Percentiles rank a stretch among this genome's conserved stretches.
Conservation (phyloP, 768 basidiomycete species). For the Tubosaeta sp. region DNA sequence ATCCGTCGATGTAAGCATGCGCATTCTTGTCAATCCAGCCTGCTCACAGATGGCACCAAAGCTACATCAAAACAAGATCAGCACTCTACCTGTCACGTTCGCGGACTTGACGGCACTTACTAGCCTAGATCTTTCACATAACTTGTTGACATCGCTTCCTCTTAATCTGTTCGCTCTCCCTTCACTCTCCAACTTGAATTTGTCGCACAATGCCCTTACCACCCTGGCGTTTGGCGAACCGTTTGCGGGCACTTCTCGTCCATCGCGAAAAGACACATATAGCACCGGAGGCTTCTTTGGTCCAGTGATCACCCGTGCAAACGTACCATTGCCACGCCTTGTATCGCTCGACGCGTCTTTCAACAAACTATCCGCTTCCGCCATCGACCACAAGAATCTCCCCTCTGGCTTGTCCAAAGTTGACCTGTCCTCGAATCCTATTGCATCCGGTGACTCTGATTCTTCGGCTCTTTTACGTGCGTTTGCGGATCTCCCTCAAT, state of each 20-base stretch:
- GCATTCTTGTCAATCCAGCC: not conserved
- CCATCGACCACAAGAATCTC: conserved; percentile 49
- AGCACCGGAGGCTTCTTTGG: conserved; percentile 58
- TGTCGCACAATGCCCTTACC: conserved; percentile 66
- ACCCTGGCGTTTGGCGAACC: conserved; percentile 60
- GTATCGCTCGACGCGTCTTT: conserved; percentile 58
- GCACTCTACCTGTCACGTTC: conserved; percentile 58
- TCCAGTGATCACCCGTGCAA: conserved; percentile 57
- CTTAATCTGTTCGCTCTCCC: conserved; percentile 64
- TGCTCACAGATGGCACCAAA: conserved; percentile 25
- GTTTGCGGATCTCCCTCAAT: conserved; percentile 43
- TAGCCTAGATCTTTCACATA: conserved; percentile 70
- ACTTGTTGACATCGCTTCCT: conserved; percentile 60
- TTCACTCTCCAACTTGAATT: conserved; percentile 57
- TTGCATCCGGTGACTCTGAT: conserved; percentile 37
- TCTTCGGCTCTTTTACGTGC: conserved; percentile 37
- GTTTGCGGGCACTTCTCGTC: conserved; percentile 35
- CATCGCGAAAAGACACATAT: conserved; percentile 24
- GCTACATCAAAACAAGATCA: conserved; percentile 74
- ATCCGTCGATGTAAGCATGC: conserved; percentile 60
- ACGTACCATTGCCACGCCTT: conserved; percentile 62
- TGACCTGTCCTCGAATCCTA: conserved; percentile 65
- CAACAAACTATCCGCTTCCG: conserved; percentile 56
- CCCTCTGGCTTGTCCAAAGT: conserved; percentile 55
- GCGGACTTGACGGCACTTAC: conserved; percentile 65